A percentile compares a stretch with the other conserved stretches of the same genome.
These are phyloP conservation scores for Pichia nanzhaoensis DNA, from an alignment of 805 yeast species.

Conservation along the genomic window DNA sequence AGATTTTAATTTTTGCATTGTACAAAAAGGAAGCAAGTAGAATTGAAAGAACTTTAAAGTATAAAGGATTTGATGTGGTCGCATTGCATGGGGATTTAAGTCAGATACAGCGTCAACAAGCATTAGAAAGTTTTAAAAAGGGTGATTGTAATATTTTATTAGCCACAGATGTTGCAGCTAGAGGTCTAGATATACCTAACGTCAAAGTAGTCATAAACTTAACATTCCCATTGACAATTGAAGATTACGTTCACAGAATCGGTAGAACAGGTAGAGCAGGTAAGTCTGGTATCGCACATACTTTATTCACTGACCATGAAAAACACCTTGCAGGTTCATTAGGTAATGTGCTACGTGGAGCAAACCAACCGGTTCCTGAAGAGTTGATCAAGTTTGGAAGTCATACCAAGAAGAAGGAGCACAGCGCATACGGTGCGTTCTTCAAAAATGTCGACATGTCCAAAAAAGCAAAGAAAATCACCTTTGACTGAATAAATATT, in stretches of 20 bases:
- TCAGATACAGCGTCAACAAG: slow-evolving; percentile 86
- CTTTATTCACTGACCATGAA: slow-evolving; percentile 93
- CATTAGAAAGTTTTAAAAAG: slow-evolving; percentile 75
- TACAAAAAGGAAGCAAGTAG: slow-evolving; percentile 96
- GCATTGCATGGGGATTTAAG: slow-evolving; percentile 95
- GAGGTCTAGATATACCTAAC: slow-evolving; percentile 96
- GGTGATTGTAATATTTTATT: slow-evolving; percentile 72
- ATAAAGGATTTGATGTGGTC: slow-evolving; percentile 74
- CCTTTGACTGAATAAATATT: slow-evolving; percentile 45
- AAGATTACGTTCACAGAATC: slow-evolving; percentile 98
- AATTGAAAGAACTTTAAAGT: slow-evolving; percentile 66
- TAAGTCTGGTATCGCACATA: slow-evolving; percentile 89
- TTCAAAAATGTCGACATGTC: slow-evolving; percentile 85
- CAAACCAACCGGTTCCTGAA: slow-evolving; percentile 92
- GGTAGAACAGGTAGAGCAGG: slow-evolving; percentile 99
- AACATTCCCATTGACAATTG: slow-evolving; percentile 94
- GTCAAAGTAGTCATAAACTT: slow-evolving; percentile 95
- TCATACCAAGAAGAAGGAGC: slow-evolving; percentile 96
- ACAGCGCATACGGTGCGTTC: slow-evolving; percentile 97
- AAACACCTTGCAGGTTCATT: slow-evolving; percentile 94
- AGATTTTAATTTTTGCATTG: slow-evolving; percentile 84
- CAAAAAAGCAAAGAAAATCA: slow-evolving; percentile 83
- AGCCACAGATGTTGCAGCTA: slow-evolving; percentile 98
- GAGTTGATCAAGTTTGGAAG: slow-evolving; percentile 93
- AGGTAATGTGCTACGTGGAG: slow-evolving; percentile 87